These are phyloP conservation scores for Fusarium protoensiforme DNA, from an alignment of 2,329 filamentous ascomycete species.

Conservation along the genomic window DNA sequence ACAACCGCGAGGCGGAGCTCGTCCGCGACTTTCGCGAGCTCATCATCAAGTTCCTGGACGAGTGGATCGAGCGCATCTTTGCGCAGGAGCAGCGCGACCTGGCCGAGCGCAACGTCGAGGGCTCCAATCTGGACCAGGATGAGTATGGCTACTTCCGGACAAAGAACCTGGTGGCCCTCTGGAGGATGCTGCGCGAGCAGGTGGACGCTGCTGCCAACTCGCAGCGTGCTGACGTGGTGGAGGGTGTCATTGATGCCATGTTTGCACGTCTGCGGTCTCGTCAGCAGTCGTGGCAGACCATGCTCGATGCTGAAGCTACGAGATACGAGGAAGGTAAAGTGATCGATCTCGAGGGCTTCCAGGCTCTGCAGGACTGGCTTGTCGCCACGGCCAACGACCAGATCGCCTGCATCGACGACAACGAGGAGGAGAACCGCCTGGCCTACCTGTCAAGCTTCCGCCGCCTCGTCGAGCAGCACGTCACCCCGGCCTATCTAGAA, in stretches of 20 bases:
- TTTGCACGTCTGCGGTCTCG: constrained; percentile 85
- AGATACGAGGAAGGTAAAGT: constrained; percentile 73
- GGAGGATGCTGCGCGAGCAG: constrained; percentile 97
- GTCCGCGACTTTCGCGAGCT: constrained; percentile 94
- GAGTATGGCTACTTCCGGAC: constrained; percentile 93
- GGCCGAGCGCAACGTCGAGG: constrained; percentile 77
- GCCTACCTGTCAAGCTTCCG: constrained; percentile 90
- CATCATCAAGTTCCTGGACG: constrained; percentile 94
- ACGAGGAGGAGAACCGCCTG: constrained; percentile 77
- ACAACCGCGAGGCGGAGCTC: constrained; percentile 88
- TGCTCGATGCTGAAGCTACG: constrained; percentile 86
- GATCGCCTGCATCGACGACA: constrained; percentile 97
- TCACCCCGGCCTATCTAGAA: constrained; percentile 83
- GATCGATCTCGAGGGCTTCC: constrained; percentile 73
- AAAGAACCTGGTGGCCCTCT: constrained; percentile 91
- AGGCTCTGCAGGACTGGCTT: constrained; percentile 93
- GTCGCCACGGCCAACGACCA: constrained; percentile 98
- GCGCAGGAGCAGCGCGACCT: constrained; percentile 85
- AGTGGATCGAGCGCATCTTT: constrained; percentile 97
- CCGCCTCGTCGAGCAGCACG: constrained; percentile 82
- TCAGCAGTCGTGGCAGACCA: constrained; percentile 86
- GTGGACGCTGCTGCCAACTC: constrained; percentile 86
- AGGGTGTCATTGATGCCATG: constrained; percentile 97
- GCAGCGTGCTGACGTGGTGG: constrained; percentile 87
- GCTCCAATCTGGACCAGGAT: constrained; percentile 82